Percentiles rank a stretch among this genome's conserved stretches.
These are phyloP conservation scores for Aspergillus saccharolyticus DNA, from an alignment of 495 filamentous ascomycete species.

Conservation along the genomic window DNA sequence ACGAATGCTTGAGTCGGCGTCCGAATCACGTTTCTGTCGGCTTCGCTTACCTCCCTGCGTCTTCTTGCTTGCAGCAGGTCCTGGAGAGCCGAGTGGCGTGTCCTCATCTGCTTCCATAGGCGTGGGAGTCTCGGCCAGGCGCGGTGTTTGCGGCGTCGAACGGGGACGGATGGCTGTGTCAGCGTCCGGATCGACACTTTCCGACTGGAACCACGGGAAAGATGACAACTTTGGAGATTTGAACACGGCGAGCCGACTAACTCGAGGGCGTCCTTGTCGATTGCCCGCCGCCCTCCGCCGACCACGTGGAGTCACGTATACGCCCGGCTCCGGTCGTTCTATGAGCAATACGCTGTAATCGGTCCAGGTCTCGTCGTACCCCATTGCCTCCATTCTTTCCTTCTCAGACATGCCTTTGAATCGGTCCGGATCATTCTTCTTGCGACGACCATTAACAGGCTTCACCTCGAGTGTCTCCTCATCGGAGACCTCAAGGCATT, in stretches of 20 bases:
- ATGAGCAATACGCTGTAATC: constrained; percentile 40
- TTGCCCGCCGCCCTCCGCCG: constrained; percentile 39
- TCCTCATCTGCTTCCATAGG: background rate
- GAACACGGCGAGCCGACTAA: constrained; percentile 48
- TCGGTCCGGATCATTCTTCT: constrained; percentile 18
- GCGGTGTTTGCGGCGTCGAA: background rate
- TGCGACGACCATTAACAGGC: constrained; percentile 2
- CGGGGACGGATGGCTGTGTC: background rate
- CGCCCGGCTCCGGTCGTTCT: constrained; percentile 38
- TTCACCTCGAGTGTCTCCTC: constrained; percentile 3
- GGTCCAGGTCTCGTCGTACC: constrained; percentile 41
- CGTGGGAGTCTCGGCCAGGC: background rate
- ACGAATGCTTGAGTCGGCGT: background rate
- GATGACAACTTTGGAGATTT: constrained; percentile 37
- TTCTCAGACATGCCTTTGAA: constrained; percentile 30
- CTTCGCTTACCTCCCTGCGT: constrained; percentile 8
- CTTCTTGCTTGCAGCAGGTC: background rate
- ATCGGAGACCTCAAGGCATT: constrained; percentile 7
- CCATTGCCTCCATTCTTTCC: constrained; percentile 37
- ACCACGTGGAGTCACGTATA: constrained; percentile 49
- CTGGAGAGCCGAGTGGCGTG: background rate
- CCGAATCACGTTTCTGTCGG: constrained; percentile 1
- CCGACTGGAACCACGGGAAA: constrained; percentile 34
- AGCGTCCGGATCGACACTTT: constrained; percentile 1
- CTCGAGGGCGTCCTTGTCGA: constrained; percentile 45